Conservation (phyloP, 495 filamentous ascomycete genomes). For the Lasiosphaeris hirsuta region DNA sequence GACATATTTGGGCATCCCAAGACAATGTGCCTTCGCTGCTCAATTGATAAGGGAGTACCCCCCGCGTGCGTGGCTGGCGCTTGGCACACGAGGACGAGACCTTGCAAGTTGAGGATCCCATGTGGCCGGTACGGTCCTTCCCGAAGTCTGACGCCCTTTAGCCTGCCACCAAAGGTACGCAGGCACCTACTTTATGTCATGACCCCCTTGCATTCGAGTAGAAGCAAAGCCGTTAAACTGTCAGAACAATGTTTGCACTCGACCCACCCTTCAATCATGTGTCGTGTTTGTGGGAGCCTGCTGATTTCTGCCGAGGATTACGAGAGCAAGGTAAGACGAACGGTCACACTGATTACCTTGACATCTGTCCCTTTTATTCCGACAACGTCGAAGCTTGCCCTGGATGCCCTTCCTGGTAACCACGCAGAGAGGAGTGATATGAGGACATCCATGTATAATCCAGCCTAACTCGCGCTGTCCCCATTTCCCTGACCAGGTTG, state of each 20-base stretch:
- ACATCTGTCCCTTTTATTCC: conserved; percentile 2
- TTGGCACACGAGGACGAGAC: too few relatives aligned
- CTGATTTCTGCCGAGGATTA: conserved; percentile 1
- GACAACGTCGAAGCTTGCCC: background rate
- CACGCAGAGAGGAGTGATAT: background rate
- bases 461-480: too few relatives aligned
- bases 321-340: conserved; percentile 7
- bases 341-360: background rate
- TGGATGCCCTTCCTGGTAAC: background rate
- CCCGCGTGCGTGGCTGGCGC: too few relatives aligned
- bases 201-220: background rate
- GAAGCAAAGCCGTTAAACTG: background rate
- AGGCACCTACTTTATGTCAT: background rate
- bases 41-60: too few relatives aligned
- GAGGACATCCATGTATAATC: background rate
- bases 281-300: background rate
- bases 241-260: background rate
- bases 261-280: background rate
- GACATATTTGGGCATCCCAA: background rate
- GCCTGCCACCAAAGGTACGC: too few relatives aligned
- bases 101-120: too few relatives aligned
- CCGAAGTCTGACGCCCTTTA: too few relatives aligned
- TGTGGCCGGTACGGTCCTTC: too few relatives aligned
- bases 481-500: too few relatives aligned
- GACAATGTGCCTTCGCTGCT: too few relatives aligned